phyloP scores from a whole-genome alignment of 495 filamentous ascomycete species.

The Aspergillus incahuasiensis region DNA sequence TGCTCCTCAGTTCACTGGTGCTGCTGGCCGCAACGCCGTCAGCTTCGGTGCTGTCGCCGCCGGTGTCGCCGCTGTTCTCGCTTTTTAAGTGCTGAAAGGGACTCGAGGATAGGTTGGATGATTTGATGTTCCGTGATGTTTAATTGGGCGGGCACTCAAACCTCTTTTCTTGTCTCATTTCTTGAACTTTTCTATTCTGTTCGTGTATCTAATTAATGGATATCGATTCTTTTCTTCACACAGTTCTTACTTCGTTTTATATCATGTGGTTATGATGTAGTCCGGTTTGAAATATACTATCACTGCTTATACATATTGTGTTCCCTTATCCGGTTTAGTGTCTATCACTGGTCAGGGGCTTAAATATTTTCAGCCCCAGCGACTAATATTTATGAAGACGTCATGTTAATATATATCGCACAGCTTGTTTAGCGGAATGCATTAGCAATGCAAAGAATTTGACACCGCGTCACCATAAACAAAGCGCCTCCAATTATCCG shows the following conservation, averaged over 20 bases:
- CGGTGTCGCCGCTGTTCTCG: slow-evolving; percentile 39
- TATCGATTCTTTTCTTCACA: neutral
- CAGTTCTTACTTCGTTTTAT: neutral
- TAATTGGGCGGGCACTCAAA: neutral
- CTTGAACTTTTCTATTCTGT: neutral
- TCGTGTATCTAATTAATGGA: slow-evolving; percentile 11
- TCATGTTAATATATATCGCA: neutral
- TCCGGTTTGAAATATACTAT: neutral
- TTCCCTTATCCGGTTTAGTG: neutral
- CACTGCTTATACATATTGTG: neutral
- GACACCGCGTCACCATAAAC: slow-evolving; percentile 53
- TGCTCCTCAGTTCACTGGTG: slow-evolving; percentile 39
- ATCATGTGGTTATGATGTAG: neutral
- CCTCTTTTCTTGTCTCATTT: neutral
- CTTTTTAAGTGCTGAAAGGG: slow-evolving; percentile 23
- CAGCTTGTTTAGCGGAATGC: neutral
- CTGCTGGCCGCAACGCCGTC: slow-evolving; percentile 42
- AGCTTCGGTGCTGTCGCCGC: slow-evolving; percentile 44
- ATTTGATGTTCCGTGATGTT: slow-evolving; percentile 1
- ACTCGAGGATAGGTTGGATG: neutral
- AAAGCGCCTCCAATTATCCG: slow-evolving; percentile 76
- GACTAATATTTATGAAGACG: neutral
- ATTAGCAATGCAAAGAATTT: neutral
- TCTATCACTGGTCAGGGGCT: neutral
- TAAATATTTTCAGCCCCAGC: neutral